Base-by-base conservation (phyloP, 768 basidiomycete species). In the Inosperma sp. region DNA sequence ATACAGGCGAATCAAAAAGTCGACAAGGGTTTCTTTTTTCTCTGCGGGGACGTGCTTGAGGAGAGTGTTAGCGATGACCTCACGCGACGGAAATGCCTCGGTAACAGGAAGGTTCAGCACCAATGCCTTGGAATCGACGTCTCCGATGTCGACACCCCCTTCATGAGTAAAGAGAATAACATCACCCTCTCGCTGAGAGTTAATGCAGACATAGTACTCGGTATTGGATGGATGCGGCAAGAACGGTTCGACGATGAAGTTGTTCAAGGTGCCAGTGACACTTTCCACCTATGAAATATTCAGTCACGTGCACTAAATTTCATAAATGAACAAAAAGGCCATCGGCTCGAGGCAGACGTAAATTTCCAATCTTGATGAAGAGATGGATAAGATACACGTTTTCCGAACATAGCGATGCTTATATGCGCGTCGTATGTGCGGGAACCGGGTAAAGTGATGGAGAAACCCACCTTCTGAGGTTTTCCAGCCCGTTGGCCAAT, bases 211-310 rank as follows among this genome's bases (percentile, higher is more conserved):
- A 68, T 98, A 99, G 75, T 91, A 97, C 68, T 98, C 96, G 52
- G 93, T 88, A 65, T 93, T 79, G 46, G 90, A 82, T 2, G 91
- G 85, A 65, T 98, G 95, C 41, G 95, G 95, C 47, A 94, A 78
- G 84, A 99, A 96, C n/a, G 95, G 95, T 72, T 99, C 95, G 57
- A 98, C 80, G 70, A 99, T 97, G 74, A 99, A 98, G 68, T 86
- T 96, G 78, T 86, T 93, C 57, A 99, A 79, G 27, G 91, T 93
- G 54, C 95, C 95, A n/a, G 87, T 89, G 55, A 90, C 84, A 39
- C 86, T 80, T 74, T 96, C 96, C 53, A 97, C 95, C 88, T 93
- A 56, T 7, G 41, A 48, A 31, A 16, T 13, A 3, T 43, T 61
- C 52, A 62, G 60, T 61, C 60, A 61, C 58, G 58, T 58, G 60